Percentiles rank a stretch among this genome's conserved stretches.
These are phyloP conservation scores for Closterium sp. DNA, from an alignment of 139 green algal species.

Conservation along the genomic window DNA sequence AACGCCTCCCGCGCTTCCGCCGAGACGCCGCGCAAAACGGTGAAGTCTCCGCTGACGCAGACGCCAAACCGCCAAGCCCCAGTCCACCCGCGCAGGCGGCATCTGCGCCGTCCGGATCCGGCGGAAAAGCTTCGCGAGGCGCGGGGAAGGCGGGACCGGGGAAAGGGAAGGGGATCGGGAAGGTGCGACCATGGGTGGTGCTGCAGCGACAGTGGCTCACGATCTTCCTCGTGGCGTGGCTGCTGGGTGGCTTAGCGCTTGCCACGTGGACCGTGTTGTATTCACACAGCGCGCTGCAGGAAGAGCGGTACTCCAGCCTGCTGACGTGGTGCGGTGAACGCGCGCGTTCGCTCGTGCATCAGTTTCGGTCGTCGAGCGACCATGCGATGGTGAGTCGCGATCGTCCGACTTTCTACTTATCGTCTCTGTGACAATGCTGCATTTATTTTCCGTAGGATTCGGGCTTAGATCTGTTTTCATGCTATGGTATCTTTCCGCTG, in stretches of 20 bases:
- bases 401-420: no score
- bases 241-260: neutral
- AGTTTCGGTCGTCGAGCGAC: neutral
- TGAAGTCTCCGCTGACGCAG: no score
- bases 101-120: no score
- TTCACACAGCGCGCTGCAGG: neutral
- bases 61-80: no score
- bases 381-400: neutral
- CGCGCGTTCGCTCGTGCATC: neutral
- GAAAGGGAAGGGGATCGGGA: neutral
- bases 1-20: no score
- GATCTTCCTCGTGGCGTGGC: neutral
- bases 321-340: conserved; percentile 1
- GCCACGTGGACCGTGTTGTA: neutral
- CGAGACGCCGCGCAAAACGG: no score
- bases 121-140: neutral
- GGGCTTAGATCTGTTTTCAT: no score
- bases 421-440: no score
- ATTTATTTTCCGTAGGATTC: no score
- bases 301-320: neutral
- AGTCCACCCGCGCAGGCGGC: no score
- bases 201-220: neutral
- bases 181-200: neutral
- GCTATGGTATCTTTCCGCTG: no score
- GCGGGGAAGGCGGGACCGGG: neutral